A percentile compares a stretch with the other conserved stretches of the same genome.
Conservation (phyloP, 2,329 filamentous ascomycete genomes). For the Talaromyces rugulosus region DNA sequence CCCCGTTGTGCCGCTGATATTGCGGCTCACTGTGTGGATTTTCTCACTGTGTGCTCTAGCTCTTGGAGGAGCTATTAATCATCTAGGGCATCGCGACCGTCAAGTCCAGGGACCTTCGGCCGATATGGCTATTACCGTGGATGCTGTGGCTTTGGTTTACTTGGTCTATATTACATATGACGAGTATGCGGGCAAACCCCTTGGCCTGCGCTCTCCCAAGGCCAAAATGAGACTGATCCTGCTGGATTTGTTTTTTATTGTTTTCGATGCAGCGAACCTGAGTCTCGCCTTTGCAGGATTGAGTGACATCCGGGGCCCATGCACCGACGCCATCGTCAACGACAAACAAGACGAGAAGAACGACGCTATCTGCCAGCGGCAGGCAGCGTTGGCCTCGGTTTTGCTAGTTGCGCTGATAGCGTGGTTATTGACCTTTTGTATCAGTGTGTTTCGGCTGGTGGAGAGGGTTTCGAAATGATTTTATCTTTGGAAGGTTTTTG, state of each 20-base stretch:
- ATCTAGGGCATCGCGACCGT: conserved; percentile 48
- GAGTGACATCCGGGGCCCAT: conserved; percentile 58
- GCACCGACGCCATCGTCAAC: conserved; percentile 44
- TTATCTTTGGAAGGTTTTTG: not conserved
- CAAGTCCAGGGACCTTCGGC: conserved; percentile 67
- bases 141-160: conserved; percentile 84
- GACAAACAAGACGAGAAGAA: conserved; percentile 29
- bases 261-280: conserved; percentile 92
- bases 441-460: conserved; percentile 69
- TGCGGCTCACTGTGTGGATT: conserved; percentile 75
- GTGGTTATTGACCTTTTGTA: conserved; percentile 87
- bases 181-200: conserved; percentile 89
- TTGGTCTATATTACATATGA: conserved; percentile 92
- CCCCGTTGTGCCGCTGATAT: conserved; percentile 77
- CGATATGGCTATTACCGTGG: conserved; percentile 83
- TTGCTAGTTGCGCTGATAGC: conserved; percentile 76
- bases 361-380: conserved; percentile 55
- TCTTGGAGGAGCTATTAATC: conserved; percentile 70
- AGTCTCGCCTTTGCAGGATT: conserved; percentile 84
- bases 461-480: conserved; percentile 14
- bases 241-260: conserved; percentile 91
- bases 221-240: conserved; percentile 88
- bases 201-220: conserved; percentile 77
- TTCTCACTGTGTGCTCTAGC: conserved; percentile 80
- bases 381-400: conserved; percentile 71